Conservation (phyloP, 2,329 filamentous ascomycete species). For the Lachnellula subtilissima region DNA sequence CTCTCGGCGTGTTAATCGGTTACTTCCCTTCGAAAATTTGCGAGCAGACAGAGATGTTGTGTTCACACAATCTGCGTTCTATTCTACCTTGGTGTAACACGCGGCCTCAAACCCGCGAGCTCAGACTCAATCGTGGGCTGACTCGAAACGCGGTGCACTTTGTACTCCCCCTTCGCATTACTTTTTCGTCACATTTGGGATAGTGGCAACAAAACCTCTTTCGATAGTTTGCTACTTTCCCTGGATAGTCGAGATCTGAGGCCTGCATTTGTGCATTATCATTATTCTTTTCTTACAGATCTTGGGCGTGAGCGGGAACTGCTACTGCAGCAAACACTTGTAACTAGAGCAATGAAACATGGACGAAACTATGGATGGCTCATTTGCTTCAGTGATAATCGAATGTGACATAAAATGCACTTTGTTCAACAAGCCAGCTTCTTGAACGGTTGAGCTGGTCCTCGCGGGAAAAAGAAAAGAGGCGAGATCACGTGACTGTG, state of each 20-base stretch:
- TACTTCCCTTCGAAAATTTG: conserved; percentile 23
- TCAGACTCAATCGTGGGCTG: conserved; percentile 1
- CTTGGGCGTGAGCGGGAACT: conserved; percentile 12
- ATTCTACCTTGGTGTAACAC: conserved; percentile 12
- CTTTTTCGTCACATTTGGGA: conserved; percentile 2
- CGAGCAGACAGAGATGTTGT: conserved; percentile 25
- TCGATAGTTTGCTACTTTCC: conserved; percentile 3
- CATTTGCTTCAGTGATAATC: background rate
- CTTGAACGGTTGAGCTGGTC: too few relatives aligned
- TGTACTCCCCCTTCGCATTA: conserved; percentile 15
- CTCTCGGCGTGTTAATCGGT: conserved; percentile 19
- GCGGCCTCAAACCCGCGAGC: conserved; percentile 5
- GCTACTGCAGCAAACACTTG: conserved; percentile 19
- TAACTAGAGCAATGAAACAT: conserved; percentile 27
- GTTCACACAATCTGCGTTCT: conserved; percentile 22
- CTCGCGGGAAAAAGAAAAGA: too few relatives aligned
- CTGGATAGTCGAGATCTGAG: background rate
- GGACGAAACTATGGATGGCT: background rate
- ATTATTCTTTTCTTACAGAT: conserved; percentile 19
- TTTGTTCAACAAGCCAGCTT: too few relatives aligned
- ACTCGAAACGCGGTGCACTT: conserved; percentile 12
- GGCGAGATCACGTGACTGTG: too few relatives aligned
- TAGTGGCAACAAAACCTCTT: conserved; percentile 8
- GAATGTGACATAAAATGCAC: background rate
- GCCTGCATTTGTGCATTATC: conserved; percentile 16